Percentiles rank a stretch among this genome's conserved stretches.
Conservation (phyloP, 768 basidiomycete species). For the Nevesoporus exiguus region DNA sequence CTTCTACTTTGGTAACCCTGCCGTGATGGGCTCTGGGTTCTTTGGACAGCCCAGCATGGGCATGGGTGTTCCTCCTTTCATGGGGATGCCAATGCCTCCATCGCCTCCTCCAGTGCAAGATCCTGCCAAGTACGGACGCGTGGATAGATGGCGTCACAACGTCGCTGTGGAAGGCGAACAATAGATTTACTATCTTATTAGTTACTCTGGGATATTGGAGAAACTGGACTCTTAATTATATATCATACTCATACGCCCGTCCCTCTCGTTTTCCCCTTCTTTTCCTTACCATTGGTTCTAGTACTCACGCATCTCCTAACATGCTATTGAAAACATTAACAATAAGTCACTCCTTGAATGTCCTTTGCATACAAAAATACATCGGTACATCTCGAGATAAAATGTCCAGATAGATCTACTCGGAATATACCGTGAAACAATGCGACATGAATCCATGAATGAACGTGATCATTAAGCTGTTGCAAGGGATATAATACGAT, state of each 20-base stretch:
- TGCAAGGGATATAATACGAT: constrained; percentile 28
- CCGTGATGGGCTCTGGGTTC: constrained; percentile 69
- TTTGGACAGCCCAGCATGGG: constrained; percentile 53
- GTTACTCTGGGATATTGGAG: constrained; percentile 8
- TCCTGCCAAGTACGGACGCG: constrained; percentile 60
- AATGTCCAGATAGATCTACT: constrained; percentile 36
- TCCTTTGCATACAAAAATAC: constrained; percentile 36
- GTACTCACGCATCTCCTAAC: constrained; percentile 1
- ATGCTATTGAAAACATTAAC: constrained; percentile 14
- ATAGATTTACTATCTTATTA: constrained; percentile 16
- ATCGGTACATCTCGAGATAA: constrained; percentile 30
- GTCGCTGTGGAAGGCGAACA: constrained; percentile 68
- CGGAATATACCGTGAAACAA: constrained; percentile 34
- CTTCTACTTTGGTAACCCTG: constrained; percentile 66
- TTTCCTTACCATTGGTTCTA: neutral
- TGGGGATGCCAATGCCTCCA: constrained; percentile 38
- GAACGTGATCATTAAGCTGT: constrained; percentile 25
- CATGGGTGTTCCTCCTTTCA: constrained; percentile 45
- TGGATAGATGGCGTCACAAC: constrained; percentile 80
- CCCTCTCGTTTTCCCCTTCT: neutral
- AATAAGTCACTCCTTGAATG: constrained; percentile 37
- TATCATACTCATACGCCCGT: neutral
- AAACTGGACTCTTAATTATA: constrained; percentile 8
- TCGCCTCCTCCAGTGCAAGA: constrained; percentile 67
- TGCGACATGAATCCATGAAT: constrained; percentile 32